phyloP scores from a whole-genome alignment of 2,329 filamentous ascomycete genomes.

The Chalaropsis ovoidea region DNA sequence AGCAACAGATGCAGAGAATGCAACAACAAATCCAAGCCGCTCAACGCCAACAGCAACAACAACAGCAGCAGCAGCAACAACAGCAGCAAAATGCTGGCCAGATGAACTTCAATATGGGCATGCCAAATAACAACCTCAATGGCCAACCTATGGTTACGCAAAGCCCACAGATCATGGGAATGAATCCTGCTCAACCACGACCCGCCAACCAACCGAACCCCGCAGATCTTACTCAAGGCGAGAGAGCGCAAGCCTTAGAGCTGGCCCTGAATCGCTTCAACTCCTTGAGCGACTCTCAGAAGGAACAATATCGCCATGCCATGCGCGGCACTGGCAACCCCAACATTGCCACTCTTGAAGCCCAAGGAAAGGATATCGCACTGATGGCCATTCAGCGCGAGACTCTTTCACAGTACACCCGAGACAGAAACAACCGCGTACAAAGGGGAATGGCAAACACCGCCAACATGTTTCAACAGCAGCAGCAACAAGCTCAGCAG shows the following conservation, averaged over 20 bases:
- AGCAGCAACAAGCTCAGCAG: conserved; percentile 31
- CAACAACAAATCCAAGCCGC: conserved; percentile 25
- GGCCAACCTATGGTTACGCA: conserved; percentile 24
- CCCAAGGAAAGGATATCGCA: conserved; percentile 8
- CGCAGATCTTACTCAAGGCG: conserved; percentile 3
- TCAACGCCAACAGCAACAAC: conserved; percentile 31
- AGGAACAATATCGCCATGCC: conserved; percentile 7
- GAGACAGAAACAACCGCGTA: conserved; percentile 6
- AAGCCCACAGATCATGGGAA: conserved; percentile 30
- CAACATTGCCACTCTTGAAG: not conserved
- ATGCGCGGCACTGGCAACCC: conserved; percentile 5
- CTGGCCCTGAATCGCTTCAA: conserved; percentile 5
- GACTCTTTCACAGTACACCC: not conserved
- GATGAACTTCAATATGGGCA: conserved; percentile 23
- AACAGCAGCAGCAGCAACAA: conserved; percentile 30
- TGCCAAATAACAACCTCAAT: conserved; percentile 25
- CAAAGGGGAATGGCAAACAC: not conserved
- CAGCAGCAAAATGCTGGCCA: conserved; percentile 33
- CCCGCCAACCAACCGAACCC: not conserved
- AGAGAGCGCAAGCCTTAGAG: conserved; percentile 1
- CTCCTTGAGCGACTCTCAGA: conserved; percentile 8
- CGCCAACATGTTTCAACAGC: conserved; percentile 24
- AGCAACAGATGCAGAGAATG: conserved; percentile 23
- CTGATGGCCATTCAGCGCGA: conserved; percentile 13
- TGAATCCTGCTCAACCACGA: conserved; percentile 28